phyloP scores from a whole-genome alignment of 257 asterid genomes.

The Orobanche coerulescens region DNA sequence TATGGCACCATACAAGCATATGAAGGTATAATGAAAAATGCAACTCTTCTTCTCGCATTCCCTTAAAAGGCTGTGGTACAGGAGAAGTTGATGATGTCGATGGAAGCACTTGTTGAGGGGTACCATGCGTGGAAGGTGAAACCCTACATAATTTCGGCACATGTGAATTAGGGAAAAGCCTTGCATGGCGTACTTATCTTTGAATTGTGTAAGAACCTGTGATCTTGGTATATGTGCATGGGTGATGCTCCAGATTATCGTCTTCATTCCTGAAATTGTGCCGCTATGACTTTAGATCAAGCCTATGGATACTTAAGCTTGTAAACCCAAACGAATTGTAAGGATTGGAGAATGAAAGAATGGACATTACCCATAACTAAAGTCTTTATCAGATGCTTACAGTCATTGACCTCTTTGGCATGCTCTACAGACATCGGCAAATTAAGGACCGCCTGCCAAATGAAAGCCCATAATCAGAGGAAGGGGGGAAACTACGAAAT shows the following conservation, averaged over 20 bases:
- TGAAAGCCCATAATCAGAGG: constrained; percentile 22
- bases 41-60: constrained; percentile 99
- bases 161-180: constrained; percentile 16
- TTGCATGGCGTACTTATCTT: constrained; percentile 16
- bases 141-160: constrained; percentile 50
- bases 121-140: constrained; percentile 84
- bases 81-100: constrained; percentile 64
- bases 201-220: constrained; percentile 49
- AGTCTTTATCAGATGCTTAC: constrained; percentile 96
- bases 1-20: no score
- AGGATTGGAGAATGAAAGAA: constrained; percentile 19
- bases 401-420: constrained; percentile 92
- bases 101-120: constrained; percentile 75
- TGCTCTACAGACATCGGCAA: constrained; percentile 78
- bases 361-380: constrained; percentile 80
- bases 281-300: constrained; percentile 6
- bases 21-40: constrained; percentile 13
- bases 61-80: constrained; percentile 67
- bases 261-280: constrained; percentile 79
- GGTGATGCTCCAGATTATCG: constrained; percentile 97
- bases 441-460: constrained; percentile 84
- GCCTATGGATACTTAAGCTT: no score
- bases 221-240: constrained; percentile 95
- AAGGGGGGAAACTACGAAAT: not conserved
- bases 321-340: no score